Percentiles rank a stretch among this genome's conserved stretches.
Conservation (phyloP, 208 protist species). For the Crithidia sp. region DNA sequence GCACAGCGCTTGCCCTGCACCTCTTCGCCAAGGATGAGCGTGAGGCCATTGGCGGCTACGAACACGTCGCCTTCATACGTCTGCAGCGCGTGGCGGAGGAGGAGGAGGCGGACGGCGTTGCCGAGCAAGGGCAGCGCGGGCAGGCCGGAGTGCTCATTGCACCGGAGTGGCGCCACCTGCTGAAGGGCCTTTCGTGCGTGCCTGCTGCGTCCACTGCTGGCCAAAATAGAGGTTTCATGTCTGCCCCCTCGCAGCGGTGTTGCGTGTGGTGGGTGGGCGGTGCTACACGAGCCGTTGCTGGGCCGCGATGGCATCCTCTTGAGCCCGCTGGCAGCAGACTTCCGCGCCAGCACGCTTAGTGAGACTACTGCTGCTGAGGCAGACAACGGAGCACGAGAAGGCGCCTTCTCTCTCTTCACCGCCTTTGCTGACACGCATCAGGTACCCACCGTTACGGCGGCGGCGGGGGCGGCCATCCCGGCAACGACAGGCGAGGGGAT, state of each 20-base stretch:
- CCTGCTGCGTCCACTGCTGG: slow-evolving; percentile 1
- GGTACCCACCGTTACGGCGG: too few species aligned
- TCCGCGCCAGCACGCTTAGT: slow-evolving; percentile 18
- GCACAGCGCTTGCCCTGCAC: slow-evolving; percentile 15
- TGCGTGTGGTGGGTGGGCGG: slow-evolving; percentile 43
- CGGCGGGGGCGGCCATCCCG: too few species aligned
- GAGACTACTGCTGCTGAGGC: too few species aligned
- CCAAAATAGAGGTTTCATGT: not conserved
- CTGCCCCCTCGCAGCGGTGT: not conserved
- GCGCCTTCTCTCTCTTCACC: too few species aligned
- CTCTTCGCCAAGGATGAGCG: slow-evolving; percentile 34
- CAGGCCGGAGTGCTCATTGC: slow-evolving; percentile 6
- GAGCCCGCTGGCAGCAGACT: slow-evolving; percentile 39
- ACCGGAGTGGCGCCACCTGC: slow-evolving; percentile 24
- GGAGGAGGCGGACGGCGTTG: not conserved
- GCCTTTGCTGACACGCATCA: too few species aligned
- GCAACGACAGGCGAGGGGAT: not conserved
- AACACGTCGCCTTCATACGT: slow-evolving; percentile 70
- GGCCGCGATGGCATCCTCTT: slow-evolving; percentile 60
- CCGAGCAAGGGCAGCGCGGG: not conserved
- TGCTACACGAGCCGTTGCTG: slow-evolving; percentile 57
- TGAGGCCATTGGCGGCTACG: slow-evolving; percentile 34
- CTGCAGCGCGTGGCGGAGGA: slow-evolving; percentile 13
- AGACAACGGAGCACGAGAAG: too few species aligned
- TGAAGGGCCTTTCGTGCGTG: slow-evolving; percentile 24